Percentiles rank a stretch among this genome's conserved stretches.
These are phyloP conservation scores for Aspergillus nanangensis DNA, from an alignment of 495 filamentous ascomycete species.

Conservation along the genomic window DNA sequence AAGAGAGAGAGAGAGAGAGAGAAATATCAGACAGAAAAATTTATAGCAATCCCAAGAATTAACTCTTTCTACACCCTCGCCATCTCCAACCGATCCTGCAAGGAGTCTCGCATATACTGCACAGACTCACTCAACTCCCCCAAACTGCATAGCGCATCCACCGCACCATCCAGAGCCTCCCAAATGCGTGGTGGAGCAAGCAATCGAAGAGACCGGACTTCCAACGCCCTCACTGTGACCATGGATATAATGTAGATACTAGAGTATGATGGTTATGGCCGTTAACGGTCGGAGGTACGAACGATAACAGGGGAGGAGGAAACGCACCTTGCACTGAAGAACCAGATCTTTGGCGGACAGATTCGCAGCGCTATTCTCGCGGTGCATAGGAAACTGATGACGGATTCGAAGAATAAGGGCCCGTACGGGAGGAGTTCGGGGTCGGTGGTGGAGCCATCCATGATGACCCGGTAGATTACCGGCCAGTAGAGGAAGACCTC, in stretches of 20 bases:
- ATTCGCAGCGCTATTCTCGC: background rate
- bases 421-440: slow-evolving; percentile 7
- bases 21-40: background rate
- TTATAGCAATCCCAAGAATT: background rate
- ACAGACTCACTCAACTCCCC: background rate
- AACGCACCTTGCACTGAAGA: slow-evolving; percentile 3
- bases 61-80: background rate
- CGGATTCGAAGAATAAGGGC: slow-evolving; percentile 5
- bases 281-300: background rate
- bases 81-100: background rate
- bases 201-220: background rate
- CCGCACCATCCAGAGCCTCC: background rate
- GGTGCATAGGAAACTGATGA: slow-evolving; percentile 3
- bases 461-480: slow-evolving; percentile 11
- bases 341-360: slow-evolving; percentile 4
- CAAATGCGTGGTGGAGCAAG: background rate
- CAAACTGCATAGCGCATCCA: background rate
- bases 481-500: slow-evolving; percentile 4
- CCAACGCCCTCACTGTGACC: background rate
- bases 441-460: slow-evolving; percentile 22
- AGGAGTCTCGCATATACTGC: slow-evolving; percentile 1
- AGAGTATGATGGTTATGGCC: background rate
- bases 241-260: slow-evolving; percentile 4
- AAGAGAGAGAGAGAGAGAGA: background rate
- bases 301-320: background rate